Evolutionary conservation across 1,139 yeast genomes (phyloP).

Genomic region (Hyphopichia khmerensis): DNA sequence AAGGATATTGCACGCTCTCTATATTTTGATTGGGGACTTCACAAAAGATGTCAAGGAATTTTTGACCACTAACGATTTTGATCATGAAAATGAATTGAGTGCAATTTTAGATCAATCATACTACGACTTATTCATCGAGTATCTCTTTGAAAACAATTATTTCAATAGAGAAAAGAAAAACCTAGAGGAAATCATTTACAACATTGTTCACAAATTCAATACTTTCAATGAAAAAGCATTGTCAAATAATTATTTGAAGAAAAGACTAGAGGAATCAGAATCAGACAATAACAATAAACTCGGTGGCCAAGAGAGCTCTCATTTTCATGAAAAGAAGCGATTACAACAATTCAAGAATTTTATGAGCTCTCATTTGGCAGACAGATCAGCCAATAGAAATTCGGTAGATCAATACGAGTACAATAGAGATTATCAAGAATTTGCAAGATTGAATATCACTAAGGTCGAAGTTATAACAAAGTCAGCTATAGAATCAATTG

Average conservation of each 20-base stretch:
- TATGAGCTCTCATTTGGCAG: slow-evolving; percentile 37
- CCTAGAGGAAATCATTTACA: slow-evolving; percentile 60
- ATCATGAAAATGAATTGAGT: slow-evolving; percentile 45
- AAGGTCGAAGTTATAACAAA: slow-evolving; percentile 65
- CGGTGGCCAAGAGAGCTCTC: slow-evolving; percentile 27
- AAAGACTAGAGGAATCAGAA: slow-evolving; percentile 36
- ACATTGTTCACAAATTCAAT: slow-evolving; percentile 51
- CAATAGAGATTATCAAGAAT: slow-evolving; percentile 24
- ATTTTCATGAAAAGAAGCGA: slow-evolving; percentile 40
- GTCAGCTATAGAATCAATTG: slow-evolving; percentile 75
- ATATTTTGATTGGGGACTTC: slow-evolving; percentile 59
- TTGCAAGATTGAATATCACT: slow-evolving; percentile 36
- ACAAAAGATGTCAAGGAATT: slow-evolving; percentile 66
- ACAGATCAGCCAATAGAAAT: slow-evolving; percentile 17
- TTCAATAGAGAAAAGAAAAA: slow-evolving; percentile 72
- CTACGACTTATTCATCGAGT: slow-evolving; percentile 72
- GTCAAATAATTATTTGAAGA: slow-evolving; percentile 44
- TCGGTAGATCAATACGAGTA: slow-evolving; percentile 20
- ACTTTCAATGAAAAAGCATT: slow-evolving; percentile 51
- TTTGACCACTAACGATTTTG: slow-evolving; percentile 45
- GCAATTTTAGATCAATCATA: slow-evolving; percentile 68
- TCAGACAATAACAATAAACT: slow-evolving; percentile 12
- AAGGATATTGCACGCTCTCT: slow-evolving; percentile 68
- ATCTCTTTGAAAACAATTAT: slow-evolving; percentile 65
- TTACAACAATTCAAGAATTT: slow-evolving; percentile 40